Conservation (phyloP, 129 eudicot genomes). For the Kitagawia praeruptora region DNA sequence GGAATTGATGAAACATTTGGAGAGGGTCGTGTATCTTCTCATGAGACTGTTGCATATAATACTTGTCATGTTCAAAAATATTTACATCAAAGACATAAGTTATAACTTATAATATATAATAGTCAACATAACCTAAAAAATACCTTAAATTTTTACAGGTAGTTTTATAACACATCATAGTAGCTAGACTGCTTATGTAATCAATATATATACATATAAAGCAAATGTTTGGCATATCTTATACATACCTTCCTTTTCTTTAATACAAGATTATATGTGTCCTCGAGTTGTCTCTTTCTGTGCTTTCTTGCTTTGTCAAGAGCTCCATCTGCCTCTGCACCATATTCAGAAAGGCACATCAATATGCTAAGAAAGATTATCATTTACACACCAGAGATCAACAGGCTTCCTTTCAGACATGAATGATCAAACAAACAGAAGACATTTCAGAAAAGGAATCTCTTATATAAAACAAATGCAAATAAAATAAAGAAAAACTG, state of each 20-base stretch:
- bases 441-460: neutral
- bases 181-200: neutral
- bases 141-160: neutral
- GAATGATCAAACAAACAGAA: neutral
- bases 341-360: neutral
- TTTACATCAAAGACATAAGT: neutral
- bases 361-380: neutral
- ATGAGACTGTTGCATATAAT: neutral
- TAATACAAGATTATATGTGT: constrained; percentile 73
- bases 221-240: neutral
- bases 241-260: constrained; percentile 86
- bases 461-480: neutral
- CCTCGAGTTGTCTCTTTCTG: constrained; percentile 97
- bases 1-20: neutral
- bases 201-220: neutral
- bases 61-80: neutral
- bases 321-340: constrained; percentile 99
- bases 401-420: neutral
- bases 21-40: neutral
- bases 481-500: neutral
- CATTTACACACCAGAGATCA: neutral
- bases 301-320: constrained; percentile 95
- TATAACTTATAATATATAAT: neutral
- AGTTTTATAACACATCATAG: neutral
- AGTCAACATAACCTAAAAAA: neutral